Evolutionary conservation across 495 filamentous ascomycete species (phyloP), one percentile per base, ranked within the genome.

Genomic region (Cairneyella variabilis): DNA sequence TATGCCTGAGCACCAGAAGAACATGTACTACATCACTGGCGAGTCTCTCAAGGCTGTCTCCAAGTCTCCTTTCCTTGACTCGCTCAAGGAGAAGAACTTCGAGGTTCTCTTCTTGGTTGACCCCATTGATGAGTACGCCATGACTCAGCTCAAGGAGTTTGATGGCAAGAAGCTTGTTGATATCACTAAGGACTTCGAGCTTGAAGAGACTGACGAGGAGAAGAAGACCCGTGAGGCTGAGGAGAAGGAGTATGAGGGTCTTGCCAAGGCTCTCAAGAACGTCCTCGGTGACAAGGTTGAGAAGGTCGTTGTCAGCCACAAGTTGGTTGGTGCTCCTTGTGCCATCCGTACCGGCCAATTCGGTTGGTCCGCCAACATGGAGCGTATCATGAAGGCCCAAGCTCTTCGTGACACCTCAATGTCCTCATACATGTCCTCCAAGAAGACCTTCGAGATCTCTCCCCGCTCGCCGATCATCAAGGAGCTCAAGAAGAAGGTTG

Each of bases 311-410:
- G 92, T 98, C 69, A 90, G 85, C 63, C 90, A 97, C 90, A 97
- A 97, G 86, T 85, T 98, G 48, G 79, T 89, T 64, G 91, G 90
- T 66, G 76, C 95, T 56, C 93, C 93, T 68, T 97, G 95, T 75
- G 93, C 93, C 71, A 97, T 98, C 79, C 93, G 93, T 74, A 98
- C 93, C 62, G 93, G 95, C 66, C 93, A 98, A 79, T 98, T 98
- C 73, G 93, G 93, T 76, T 98, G 93, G 93, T 97, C 91, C 37
- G 93, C 93, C 69, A 98, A 98, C 83, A 98, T 98, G 93, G 93
- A 98, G 85, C 95, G 93, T 80, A 98, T 98, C 84, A 98, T 98
- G 93, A 98, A 98, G 85, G 95, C 93, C 27, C 93, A 98, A 81
- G 93, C 93, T 71, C 90, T 98, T 63, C 95, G 93, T 78, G 93